A percentile compares a stretch with the other conserved stretches of the same genome.
phyloP scores from a whole-genome alignment of 441 rosid species.

The Populus hybrid region DNA sequence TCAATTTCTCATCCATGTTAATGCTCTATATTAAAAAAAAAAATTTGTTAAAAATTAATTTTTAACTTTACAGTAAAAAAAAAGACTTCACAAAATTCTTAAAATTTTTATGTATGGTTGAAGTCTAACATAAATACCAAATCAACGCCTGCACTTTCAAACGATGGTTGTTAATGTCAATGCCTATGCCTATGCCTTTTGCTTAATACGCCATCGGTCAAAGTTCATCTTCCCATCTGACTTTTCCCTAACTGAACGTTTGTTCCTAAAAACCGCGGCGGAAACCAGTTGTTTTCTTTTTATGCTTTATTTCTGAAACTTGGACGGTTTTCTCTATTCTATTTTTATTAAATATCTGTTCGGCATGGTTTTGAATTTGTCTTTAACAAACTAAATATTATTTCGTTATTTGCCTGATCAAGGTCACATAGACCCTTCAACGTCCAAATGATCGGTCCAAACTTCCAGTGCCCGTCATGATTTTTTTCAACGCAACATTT shows the following conservation, averaged over 20 bases:
- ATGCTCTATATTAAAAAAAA: background rate
- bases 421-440: background rate
- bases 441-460: background rate
- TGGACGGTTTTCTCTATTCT: background rate
- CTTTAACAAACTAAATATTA: too few relatives aligned
- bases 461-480: background rate
- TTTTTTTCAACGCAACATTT: background rate
- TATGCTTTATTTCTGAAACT: too few relatives aligned
- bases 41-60: too few relatives aligned
- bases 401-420: background rate
- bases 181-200: too few relatives aligned
- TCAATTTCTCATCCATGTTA: too few relatives aligned
- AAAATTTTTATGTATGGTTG: fast-evolving
- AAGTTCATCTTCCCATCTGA: background rate
- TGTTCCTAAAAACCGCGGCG: too few relatives aligned
- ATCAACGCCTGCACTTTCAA: background rate
- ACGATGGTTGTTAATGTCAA: background rate
- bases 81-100: background rate
- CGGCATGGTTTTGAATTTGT: too few relatives aligned
- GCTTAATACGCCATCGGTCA: background rate
- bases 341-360: too few relatives aligned
- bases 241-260: background rate
- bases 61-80: too few relatives aligned
- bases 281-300: too few relatives aligned
- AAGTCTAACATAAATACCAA: background rate